Evolutionary conservation across 2,329 filamentous ascomycete species (phyloP), one percentile per base, ranked within the genome.

Genomic region (Diplodia corticola): DNA sequence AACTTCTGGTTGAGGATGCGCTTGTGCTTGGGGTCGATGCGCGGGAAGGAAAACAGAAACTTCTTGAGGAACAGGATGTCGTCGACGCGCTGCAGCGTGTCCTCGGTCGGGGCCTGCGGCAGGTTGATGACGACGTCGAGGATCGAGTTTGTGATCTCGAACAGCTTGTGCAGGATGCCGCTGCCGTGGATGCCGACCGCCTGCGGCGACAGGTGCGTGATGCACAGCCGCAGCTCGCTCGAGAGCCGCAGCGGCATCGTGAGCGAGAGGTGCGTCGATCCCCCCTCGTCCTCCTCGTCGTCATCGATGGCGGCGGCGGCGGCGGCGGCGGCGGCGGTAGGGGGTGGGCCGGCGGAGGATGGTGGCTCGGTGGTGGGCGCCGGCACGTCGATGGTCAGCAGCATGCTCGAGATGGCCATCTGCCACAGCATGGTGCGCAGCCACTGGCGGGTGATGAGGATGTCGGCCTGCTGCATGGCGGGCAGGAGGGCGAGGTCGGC

Each of bases 111-210:
- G 0, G 78, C 79, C 6, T 80, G 78, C 0, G 83, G 82, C 15
- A 86, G 75, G 51, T 84, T 82, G 24, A 87, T 79, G 1, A 84
- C 75, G 15, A 88, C 85, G 69, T 87, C 85, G 9, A 85, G 84
- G 53, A 87, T 84, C 1, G 84, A 86, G 71, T 84, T 85, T 0
- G 84, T 84, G 68, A 88, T 85, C 70, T 88, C 85, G 65, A 88
- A 86, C 4, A 88, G 77, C 71, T 88, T 88, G 68, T 85, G 82
- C 63, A 86, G 76, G 64, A 88, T 85, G 24, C 83, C 83, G 44
- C 80, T 83, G 7, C 85, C 85, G 69, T 88, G 84, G 4, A 85
- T 82, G 30, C 81, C 81, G 67, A 87, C 82, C 63, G 81, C 82
- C 44, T 81, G 73, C 17, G 75, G 74, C 4, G 79, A 79, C 70